Base-by-base conservation (phyloP, 2,329 filamentous ascomycete species). In the Parafenestella ontariensis region DNA sequence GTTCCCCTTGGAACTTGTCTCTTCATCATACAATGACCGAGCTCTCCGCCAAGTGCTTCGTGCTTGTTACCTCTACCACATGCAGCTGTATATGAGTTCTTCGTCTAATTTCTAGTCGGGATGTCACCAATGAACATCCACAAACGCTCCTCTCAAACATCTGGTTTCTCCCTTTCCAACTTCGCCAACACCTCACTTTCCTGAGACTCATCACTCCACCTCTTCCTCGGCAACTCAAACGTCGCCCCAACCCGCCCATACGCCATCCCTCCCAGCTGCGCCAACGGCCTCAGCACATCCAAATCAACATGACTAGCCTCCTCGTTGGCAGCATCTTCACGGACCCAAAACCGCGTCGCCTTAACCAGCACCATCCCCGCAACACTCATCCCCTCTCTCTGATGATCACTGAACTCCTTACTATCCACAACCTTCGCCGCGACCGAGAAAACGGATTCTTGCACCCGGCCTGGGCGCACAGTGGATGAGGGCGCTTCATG, bases 311-410 rank as follows among this genome's bases (percentile, higher is more conserved):
- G 66, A 62, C 85, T 91, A 70, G 79, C 82, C 3, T 91, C 88
- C 66, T 89, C 85, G 63, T 94, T 89, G 53, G 95, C 79, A 3
- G 91, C 91, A 76, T 96, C 92, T 72, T 93, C 90, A 51, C 91
- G 79, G 3, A 87, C 91, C 91, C 92, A 96, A 71, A 96, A 96
- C 20, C 87, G 81, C 28, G 87, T 86, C 0, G 90, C 92, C 77
- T 96, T 90, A 23, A 96, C 81, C n/a, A 95, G 82, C 3, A 66
- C 65, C n/a, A 72, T 39, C 11, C 2, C 60, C 2, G 85, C 88
- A 58, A 96, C 67, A 7, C 87, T 87, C 1, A 87, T 85, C 1
- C 87, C 87, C 78, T 86, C 90, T 76, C 86, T 87, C 3, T 90
- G 90, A 0, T 87, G 86, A 70, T 92, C 86, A 1, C 15, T 28